Base-by-base conservation (phyloP, 768 basidiomycete genomes). In the Termitomyces sp. region DNA sequence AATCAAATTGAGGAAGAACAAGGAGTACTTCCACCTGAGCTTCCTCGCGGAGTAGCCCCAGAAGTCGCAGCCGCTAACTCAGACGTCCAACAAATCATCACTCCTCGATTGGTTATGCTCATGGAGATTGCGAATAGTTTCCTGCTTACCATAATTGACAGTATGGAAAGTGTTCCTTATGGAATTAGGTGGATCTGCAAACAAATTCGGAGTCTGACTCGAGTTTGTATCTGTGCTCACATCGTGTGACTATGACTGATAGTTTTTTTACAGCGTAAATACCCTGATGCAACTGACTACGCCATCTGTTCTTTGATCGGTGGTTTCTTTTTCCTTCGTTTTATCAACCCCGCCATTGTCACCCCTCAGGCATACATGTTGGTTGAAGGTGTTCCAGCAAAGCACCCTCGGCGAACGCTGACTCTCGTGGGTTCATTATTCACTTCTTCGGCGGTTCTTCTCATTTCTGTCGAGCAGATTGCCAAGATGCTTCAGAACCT, bases 151-250 rank as follows among this genome's bases (percentile, higher is more conserved):
- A 99, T 99, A 66, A 98, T 99, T 64, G 96, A 98, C 59, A 94
- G 92, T 59, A 86, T 98, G 86, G 97, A 99, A 64, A 94, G 89
- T 64, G 97, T 98, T 14, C 97, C 97, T 26, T 99, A 99, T 66
- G 97, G 97, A 64, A 99, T 99, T 60, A 82, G 97, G 61, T 99
- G 97, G 97, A 99, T 99, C 67, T 99, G 97, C 75, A 99, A 99
- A 72, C 97, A 99, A 72, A 99, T 99, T 67, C 78, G 94, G 59
- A 96, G 93, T 76, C 71, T 99, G 67, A 98, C 96, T 48, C 80
- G 93, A 75, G 96, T 98, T 63, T 55, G 84, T 73, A n/a, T 35
- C 44, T 9, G 34, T 54, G 15, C 17, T 45, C 9, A 21, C 22
- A 34, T 17, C 21, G n/a, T 35, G 44, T 28, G 56, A 55, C 48